These are phyloP conservation scores for Hagleromyces aurorensis DNA, from an alignment of 805 yeast genomes.

Conservation along the genomic window DNA sequence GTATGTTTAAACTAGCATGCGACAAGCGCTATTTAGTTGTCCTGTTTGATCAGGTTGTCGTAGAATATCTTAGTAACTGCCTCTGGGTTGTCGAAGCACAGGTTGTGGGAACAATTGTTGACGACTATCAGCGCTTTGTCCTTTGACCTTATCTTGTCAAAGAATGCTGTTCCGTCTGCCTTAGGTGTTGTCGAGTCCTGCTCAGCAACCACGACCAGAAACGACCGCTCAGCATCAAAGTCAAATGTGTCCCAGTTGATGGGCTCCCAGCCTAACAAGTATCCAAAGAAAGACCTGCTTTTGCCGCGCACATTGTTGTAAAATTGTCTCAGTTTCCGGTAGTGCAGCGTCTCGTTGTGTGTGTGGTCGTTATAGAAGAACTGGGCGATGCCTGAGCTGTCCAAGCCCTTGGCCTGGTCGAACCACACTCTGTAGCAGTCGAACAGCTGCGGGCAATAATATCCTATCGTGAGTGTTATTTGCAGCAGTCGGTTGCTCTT, in stretches of 20 bases:
- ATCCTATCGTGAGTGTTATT: slow-evolving; percentile 10
- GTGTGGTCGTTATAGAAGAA: slow-evolving; percentile 17
- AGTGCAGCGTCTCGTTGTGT: slow-evolving; percentile 5
- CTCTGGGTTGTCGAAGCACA: slow-evolving; percentile 22
- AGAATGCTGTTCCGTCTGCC: slow-evolving; percentile 7
- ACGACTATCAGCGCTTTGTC: slow-evolving; percentile 9
- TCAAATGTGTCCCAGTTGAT: slow-evolving; percentile 15
- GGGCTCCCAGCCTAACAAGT: slow-evolving; percentile 28
- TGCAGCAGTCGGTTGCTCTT: slow-evolving; percentile 11
- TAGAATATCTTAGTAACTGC: slow-evolving; percentile 7
- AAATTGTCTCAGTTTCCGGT: slow-evolving; percentile 25
- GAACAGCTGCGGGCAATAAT: slow-evolving; percentile 19
- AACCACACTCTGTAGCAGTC: slow-evolving; percentile 24
- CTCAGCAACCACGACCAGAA: slow-evolving; percentile 20
- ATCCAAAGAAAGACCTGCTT: slow-evolving; percentile 23
- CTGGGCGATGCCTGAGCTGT: slow-evolving; percentile 25
- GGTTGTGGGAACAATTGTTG: slow-evolving; percentile 22
- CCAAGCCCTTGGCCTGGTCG: slow-evolving; percentile 27
- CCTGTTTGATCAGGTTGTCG: slow-evolving; percentile 1
- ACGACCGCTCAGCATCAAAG: slow-evolving; percentile 1
- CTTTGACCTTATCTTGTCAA: slow-evolving; percentile 4
- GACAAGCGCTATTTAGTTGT: not conserved
- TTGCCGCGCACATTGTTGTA: slow-evolving; percentile 25
- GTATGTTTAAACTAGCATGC: too few relatives aligned
- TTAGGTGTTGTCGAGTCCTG: slow-evolving; percentile 22